Conservation (phyloP, 208 protist species). For the Porcisia hertigi region DNA sequence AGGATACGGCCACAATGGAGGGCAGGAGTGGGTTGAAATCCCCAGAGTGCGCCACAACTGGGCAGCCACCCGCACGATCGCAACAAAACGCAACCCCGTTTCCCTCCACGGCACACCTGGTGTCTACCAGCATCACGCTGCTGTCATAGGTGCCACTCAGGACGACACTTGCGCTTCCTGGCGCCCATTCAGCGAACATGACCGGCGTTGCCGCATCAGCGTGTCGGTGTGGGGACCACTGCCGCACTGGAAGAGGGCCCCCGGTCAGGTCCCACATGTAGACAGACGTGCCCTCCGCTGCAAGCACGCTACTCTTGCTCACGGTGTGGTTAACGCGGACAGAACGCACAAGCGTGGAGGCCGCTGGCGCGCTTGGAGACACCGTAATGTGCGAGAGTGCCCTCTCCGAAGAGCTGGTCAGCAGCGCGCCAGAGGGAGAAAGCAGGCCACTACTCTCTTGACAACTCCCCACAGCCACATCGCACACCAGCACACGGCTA, state of each 20-base stretch:
- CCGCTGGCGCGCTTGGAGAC: slow-evolving; percentile 51
- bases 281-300: slow-evolving; percentile 39
- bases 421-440: slow-evolving; percentile 30
- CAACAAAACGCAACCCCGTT: slow-evolving; percentile 24
- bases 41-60: slow-evolving; percentile 42
- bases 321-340: slow-evolving; percentile 51
- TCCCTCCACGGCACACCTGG: slow-evolving; percentile 20
- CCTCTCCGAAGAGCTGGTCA: slow-evolving; percentile 28
- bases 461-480: slow-evolving; percentile 30
- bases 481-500: slow-evolving; percentile 66
- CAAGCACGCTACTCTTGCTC: slow-evolving; percentile 42
- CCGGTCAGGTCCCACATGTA: slow-evolving; percentile 72
- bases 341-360: slow-evolving; percentile 68
- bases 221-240: slow-evolving; percentile 52
- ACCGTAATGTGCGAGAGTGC: slow-evolving; percentile 59
- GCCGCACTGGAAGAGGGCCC: slow-evolving; percentile 41
- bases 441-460: slow-evolving; percentile 30
- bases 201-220: slow-evolving; percentile 37
- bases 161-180: slow-evolving; percentile 55
- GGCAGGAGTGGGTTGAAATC: slow-evolving; percentile 81
- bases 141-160: slow-evolving; percentile 76
- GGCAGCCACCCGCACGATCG: slow-evolving; percentile 19
- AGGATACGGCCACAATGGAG: slow-evolving; percentile 50
- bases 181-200: slow-evolving; percentile 77
- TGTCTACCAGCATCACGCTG: slow-evolving; percentile 68